Evolutionary conservation across 2,329 filamentous ascomycete species (phyloP).

Genomic region (Emericellopsis cladophorae): DNA sequence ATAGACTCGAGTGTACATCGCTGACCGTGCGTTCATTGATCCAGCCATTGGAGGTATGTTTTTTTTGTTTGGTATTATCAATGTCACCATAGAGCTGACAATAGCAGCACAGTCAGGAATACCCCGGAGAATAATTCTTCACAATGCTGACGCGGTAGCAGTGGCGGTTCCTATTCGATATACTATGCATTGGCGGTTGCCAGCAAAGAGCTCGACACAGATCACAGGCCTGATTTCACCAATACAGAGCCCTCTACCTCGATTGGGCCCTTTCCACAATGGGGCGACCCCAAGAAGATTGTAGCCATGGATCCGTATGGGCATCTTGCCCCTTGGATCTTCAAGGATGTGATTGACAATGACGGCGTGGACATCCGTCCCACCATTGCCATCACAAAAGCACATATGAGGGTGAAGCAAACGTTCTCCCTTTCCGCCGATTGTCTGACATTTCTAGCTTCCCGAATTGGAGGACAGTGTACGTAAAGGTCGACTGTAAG

Average conservation of each 20-base stretch:
- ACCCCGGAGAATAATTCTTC: background rate
- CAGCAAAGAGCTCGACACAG: conserved; percentile 72
- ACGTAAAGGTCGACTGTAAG: conserved; percentile 57
- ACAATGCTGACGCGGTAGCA: conserved; percentile 6
- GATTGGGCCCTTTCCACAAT: conserved; percentile 81
- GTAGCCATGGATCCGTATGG: conserved; percentile 95
- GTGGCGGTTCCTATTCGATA: conserved; percentile 85
- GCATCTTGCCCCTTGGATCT: conserved; percentile 75
- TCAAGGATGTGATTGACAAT: conserved; percentile 63
- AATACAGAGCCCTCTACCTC: conserved; percentile 84
- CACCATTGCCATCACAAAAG: conserved; percentile 83
- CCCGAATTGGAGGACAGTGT: conserved; percentile 89
- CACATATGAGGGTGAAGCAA: conserved; percentile 64
- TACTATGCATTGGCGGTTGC: conserved; percentile 91
- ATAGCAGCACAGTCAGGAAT: conserved; percentile 20
- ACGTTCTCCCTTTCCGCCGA: background rate
- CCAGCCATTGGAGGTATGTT: conserved; percentile 44
- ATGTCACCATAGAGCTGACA: conserved; percentile 9
- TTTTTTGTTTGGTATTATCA: background rate
- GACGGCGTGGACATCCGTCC: conserved; percentile 80
- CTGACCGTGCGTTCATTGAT: conserved; percentile 4
- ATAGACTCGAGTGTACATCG: conserved; percentile 2
- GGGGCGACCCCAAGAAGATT: conserved; percentile 85
- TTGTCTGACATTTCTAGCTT: conserved; percentile 29
- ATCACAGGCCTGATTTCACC: conserved; percentile 59